Evolutionary conservation across 169 alveolate genomes (phyloP).

Genomic region (Plasmodium vivax): DNA sequence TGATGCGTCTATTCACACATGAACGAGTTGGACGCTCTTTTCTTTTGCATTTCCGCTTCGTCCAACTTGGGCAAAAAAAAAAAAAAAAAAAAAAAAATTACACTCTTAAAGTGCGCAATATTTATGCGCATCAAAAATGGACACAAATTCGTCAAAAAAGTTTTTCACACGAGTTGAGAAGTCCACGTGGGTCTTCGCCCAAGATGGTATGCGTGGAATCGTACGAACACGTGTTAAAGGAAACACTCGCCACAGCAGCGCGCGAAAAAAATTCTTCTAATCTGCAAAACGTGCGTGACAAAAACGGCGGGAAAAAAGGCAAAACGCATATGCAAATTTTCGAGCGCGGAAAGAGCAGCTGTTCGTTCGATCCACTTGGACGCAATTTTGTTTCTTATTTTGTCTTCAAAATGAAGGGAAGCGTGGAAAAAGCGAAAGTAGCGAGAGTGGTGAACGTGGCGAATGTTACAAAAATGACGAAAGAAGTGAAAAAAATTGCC

Average conservation of each 20-base stretch:
- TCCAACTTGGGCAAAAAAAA: not conserved
- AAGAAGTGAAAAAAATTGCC: not conserved
- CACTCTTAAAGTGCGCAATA: constrained; percentile 4
- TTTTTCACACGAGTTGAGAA: not conserved
- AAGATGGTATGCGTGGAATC: not conserved
- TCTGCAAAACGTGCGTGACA: not conserved
- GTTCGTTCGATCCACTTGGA: not conserved
- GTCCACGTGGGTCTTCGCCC: not conserved
- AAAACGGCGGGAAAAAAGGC: not conserved
- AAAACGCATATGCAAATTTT: not conserved
- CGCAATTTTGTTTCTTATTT: not conserved
- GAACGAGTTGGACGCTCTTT: constrained; percentile 10
- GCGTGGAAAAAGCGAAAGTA: not conserved
- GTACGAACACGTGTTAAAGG: not conserved
- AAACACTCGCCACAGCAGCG: not conserved
- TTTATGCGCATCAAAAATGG: not conserved
- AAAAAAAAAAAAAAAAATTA: constrained; percentile 16
- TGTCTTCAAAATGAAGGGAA: not conserved
- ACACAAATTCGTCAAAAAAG: not conserved
- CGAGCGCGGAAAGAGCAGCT: not conserved
- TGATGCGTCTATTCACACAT: not conserved
- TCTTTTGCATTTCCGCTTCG: constrained; percentile 2
- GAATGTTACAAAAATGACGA: not conserved
- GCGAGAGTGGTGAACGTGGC: not conserved
- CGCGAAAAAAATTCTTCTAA: not conserved